These are phyloP conservation scores for Candida sanyaensis DNA, from an alignment of 1,139 yeast species.

Conservation along the genomic window DNA sequence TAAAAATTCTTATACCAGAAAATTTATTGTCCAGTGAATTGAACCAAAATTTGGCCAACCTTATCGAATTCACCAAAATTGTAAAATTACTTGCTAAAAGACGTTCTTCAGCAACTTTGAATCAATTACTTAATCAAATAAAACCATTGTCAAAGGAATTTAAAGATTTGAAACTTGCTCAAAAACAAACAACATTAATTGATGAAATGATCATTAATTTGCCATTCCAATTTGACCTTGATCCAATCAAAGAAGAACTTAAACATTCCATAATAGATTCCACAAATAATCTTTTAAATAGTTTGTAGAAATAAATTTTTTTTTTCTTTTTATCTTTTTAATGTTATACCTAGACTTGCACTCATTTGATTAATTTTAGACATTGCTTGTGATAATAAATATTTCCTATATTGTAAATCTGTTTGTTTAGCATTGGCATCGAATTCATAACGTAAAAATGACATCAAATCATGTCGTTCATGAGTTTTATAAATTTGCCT, in stretches of 20 bases:
- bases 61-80: conserved; percentile 30
- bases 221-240: conserved; percentile 14
- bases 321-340: background rate
- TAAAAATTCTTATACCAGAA: conserved; percentile 16
- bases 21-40: conserved; percentile 22
- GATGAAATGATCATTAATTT: conserved; percentile 14
- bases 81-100: conserved; percentile 14
- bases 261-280: conserved; percentile 20
- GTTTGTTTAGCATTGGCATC: conserved; percentile 24
- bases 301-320: conserved; percentile 8
- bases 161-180: conserved; percentile 15
- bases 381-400: conserved; percentile 39
- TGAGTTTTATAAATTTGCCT: conserved; percentile 38
- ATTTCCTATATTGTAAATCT: conserved; percentile 39
- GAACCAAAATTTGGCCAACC: conserved; percentile 22
- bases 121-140: conserved; percentile 10
- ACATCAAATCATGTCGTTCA: conserved; percentile 37
- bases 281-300: conserved; percentile 15
- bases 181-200: conserved; percentile 18
- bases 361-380: conserved; percentile 29
- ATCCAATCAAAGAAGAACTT: conserved; percentile 11
- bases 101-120: conserved; percentile 5
- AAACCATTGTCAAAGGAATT: conserved; percentile 16
- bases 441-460: conserved; percentile 38
- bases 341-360: conserved; percentile 23